Evolutionary conservation across 495 filamentous ascomycete species (phyloP), one percentile per base, ranked within the genome.

Genomic region (Penicillium chermesinum): DNA sequence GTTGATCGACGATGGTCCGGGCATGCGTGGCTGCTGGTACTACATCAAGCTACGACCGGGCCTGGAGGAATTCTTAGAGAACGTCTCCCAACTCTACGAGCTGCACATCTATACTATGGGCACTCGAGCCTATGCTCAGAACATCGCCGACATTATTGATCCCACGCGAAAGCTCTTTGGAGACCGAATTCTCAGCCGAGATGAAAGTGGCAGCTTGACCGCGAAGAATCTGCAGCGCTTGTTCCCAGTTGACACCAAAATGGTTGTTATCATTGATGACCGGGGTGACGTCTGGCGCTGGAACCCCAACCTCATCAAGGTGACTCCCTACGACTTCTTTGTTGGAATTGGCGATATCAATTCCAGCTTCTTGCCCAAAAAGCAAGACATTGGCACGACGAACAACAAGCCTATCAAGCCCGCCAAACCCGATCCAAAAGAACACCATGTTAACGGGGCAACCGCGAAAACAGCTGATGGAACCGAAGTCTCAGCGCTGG

Each of bases 21-120:
- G 79, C 10, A 81, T 82, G 49, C 81, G 78, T 32, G 81, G 82
- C 7, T 88, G 85, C 57, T 94, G 84, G 84, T 99, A 99, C 70
- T 97, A 96, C 64, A 91, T 97, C 73, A 99, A 99, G 66, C 83
- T 95, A 71, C 89, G 93, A n/a, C 93, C 93, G 1, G 89, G 91
- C 9, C 72, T 97, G 42, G 77, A 86, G 53, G 76, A 84, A 12
- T 99, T 99, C 61, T 70, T 99, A 48, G 71, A 87, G 48, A 81
- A 80, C 15, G 77, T 97, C 47, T 80, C 89, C 2, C 73, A 85
- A 58, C 71, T 94, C 50, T 99, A 89, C 65, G 93, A 99, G 64
- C 70, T 97, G 54, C 93, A 99, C 55, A 91, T 99, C 58, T 99
- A 99, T 71, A 98, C 93, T 17, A 97, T 97, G 93, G 93, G 91